Base-by-base conservation (phyloP, 805 yeast genomes). In the Pichia californica region DNA sequence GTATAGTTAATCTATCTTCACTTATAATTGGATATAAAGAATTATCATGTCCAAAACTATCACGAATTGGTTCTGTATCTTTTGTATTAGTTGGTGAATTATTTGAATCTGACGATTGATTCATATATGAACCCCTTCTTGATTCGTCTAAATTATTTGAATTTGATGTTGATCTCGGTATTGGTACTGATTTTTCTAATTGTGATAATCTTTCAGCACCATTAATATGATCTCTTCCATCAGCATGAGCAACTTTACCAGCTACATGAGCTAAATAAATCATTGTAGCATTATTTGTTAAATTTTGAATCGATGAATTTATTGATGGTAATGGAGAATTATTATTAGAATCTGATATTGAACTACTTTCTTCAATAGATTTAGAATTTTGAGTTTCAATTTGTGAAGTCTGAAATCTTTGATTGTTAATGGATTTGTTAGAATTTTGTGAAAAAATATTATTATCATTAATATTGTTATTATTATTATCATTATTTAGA, bases 231-330 rank as follows among this genome's bases (percentile, higher is more conserved):
- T 81, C 86, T 49, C 84, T 64, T 49, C 73, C 79, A 54, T 79
- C 87, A 3, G 83, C 81, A 46, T 74, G 69, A 4, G 88, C 85
- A 16, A 82, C 79, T 10, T 82, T 74, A 0, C 88, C 91, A 1
- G 91, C 93, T 0, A 88, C 86, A 50, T 80, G 79, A 6, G 93
- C 91, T 19, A 84, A 59, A 57, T 79, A 84, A 25, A 77, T 81
- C 48, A 84, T 64, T 0, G 91, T 86, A 7, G 84, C 53, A 38
- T 62, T 55, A 20, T 51, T 50, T 9, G 54, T 53, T 14, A 53
- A 41, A 27, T 41, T 44, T 27, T 49, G 51, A 10, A 45, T 42
- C n/a, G 49, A 39, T 8, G 40, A 36, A 21, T 43, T 20, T 1
- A 34, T 33, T 7, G 45, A 34, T n/a, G 45, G 42, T 5, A 33